Base-by-base conservation (phyloP, 2,329 filamentous ascomycete species). In the Xylariaceae sp. region DNA sequence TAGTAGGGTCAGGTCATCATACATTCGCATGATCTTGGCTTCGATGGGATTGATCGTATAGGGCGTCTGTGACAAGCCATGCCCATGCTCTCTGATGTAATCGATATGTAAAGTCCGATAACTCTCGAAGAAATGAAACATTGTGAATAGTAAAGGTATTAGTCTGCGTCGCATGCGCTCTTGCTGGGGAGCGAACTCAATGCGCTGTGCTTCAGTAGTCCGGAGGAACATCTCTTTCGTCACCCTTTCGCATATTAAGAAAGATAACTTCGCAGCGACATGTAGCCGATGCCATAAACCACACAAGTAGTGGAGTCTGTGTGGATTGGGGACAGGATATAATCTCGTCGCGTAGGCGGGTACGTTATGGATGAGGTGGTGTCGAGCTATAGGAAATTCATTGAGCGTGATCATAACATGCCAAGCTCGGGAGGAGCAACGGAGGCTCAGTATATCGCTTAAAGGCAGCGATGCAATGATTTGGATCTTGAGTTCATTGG, bases 41-140 rank as follows among this genome's bases (percentile, higher is more conserved):
- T 81, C 77, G 41, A 81, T 75, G 0, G 77, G 77, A 44, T 81
- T 78, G 25, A 73, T 39, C 0, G 75, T 80, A 43, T 73, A 79
- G 1, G 75, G 70, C 34, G 66, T 63, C 26, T 52, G 61, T 25
- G 58, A 57, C 29, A 81, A 45, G 5, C 75, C 72, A 31, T 68
- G 60, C 10, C 70, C 68, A 24, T 75, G 63, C 30, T 72, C 61
- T 31, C 61, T 58, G 16, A 81, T 64, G 39, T 75, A 72, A 43
- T 74, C 58, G 6, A 78, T 53, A 44, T 80, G 75, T 3, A 77
- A 59, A 24, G 64, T 67, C 37, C 77, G 70, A 48, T 78, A 80
- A 1, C 65, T 76, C 51, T 81, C 77, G 50, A 81, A 80, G 49
- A 81, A 81, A 51, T 81, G 77, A 43, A 80, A 80, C 16, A 79